phyloP scores from a whole-genome alignment of 306 rosid genomes.

The Vigna mungo region DNA sequence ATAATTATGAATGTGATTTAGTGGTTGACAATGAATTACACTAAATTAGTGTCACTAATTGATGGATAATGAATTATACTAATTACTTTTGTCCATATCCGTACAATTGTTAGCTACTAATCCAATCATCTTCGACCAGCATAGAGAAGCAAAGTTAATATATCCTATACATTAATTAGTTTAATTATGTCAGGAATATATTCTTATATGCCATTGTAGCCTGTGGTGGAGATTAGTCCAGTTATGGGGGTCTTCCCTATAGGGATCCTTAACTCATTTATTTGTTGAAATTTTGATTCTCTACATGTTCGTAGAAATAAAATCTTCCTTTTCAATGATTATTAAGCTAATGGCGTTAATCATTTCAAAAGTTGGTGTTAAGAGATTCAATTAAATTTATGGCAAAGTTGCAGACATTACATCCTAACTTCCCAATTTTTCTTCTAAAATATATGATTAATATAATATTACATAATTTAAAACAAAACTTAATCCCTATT shows the following conservation, averaged over 20 bases:
- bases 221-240: neutral
- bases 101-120: neutral
- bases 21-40: conserved; percentile 13
- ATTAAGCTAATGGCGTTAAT: neutral
- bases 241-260: neutral
- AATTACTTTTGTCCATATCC: neutral
- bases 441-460: too few relatives aligned
- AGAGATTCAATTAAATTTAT: too few relatives aligned
- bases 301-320: neutral
- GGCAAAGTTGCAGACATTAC: neutral
- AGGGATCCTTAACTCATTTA: neutral
- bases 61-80: neutral
- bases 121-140: neutral
- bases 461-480: too few relatives aligned
- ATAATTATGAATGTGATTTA: neutral
- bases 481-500: too few relatives aligned
- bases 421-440: too few relatives aligned
- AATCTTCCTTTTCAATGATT: neutral
- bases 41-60: neutral
- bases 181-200: neutral
- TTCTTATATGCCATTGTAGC: neutral
- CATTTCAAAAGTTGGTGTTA: too few relatives aligned
- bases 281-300: neutral
- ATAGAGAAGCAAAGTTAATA: neutral
- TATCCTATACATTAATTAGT: neutral